Evolutionary conservation across 805 yeast species (phyloP).

Genomic region (Naumovozyma castellii): DNA sequence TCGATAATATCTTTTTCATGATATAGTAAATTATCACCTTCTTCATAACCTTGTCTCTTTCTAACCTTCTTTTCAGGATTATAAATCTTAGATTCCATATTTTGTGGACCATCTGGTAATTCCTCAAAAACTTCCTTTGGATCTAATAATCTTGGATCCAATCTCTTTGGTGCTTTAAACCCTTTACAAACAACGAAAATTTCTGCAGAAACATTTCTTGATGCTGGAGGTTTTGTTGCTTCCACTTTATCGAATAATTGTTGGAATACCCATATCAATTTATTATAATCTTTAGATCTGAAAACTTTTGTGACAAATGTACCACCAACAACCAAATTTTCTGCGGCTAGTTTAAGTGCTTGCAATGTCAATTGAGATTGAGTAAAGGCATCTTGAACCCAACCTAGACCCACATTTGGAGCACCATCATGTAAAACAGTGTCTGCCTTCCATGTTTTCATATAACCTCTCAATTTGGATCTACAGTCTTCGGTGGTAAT

Average conservation of each 20-base stretch:
- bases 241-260: conserved; percentile 94
- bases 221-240: conserved; percentile 98
- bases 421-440: conserved; percentile 99
- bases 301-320: conserved; percentile 93
- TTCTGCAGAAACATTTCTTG: conserved; percentile 98
- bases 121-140: conserved; percentile 93
- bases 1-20: conserved; percentile 70
- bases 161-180: conserved; percentile 89
- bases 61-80: conserved; percentile 89
- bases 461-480: conserved; percentile 84
- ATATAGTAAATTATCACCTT: conserved; percentile 69
- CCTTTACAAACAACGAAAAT: conserved; percentile 95
- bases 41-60: conserved; percentile 94
- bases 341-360: conserved; percentile 89
- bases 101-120: conserved; percentile 59
- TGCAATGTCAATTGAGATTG: conserved; percentile 93
- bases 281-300: conserved; percentile 97
- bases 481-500: conserved; percentile 98
- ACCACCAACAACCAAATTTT: conserved; percentile 84
- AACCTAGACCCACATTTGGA: conserved; percentile 98
- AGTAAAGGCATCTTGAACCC: conserved; percentile 99
- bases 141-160: conserved; percentile 88
- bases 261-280: conserved; percentile 93
- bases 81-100: conserved; percentile 84
- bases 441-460: conserved; percentile 98